Base-by-base conservation (phyloP, 2,329 filamentous ascomycete genomes). In the Penicillium sp. region DNA sequence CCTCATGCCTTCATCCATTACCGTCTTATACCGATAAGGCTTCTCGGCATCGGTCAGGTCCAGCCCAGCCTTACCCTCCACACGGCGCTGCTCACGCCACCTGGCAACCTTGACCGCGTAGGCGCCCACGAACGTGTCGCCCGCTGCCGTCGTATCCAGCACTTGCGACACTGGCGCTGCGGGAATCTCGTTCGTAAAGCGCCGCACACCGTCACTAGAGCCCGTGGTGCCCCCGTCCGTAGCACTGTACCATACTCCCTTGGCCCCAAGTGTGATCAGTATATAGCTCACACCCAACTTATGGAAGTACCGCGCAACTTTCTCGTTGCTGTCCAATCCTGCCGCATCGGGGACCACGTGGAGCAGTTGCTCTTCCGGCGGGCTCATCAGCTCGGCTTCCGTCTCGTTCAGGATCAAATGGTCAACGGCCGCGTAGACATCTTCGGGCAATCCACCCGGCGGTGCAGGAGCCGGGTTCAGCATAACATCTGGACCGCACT, bases 381-480 rank as follows among this genome's bases (percentile, higher is more conserved):
- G 86, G 0, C 85, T 87, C 55, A 96, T 82, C 51, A 93, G 84
- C 9, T 87, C 84, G 2, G 92, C 91, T 78, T 97, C 93, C 1
- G 89, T 95, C 79, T 97, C 93, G 71, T 98, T 97, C 68, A 97
- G 85, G 52, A 97, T 85, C 44, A 97, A 81, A 69, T 96, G 91
- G 43, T 87, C 86, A 35, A 97, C 82, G 1, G 84, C 85, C 6
- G 73, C 67, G 71, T 90, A 95, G 9, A 86, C 87, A 31, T 85
- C 81, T 0, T 80, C 80, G 1, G 91, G 92, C 3, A 96, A 77
- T 9, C 78, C 75, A 46, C 87, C 83, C 3, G 92, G 92, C 4
- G 90, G 89, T 10, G 93, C 93, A 16, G 93, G 92, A 3, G 93
- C 93, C 16, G 93, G 92, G 74, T 97, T 98, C 63, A 96, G 83